These are phyloP conservation scores for Boletellus emodensis DNA, from an alignment of 768 basidiomycete genomes.

Conservation along the genomic window DNA sequence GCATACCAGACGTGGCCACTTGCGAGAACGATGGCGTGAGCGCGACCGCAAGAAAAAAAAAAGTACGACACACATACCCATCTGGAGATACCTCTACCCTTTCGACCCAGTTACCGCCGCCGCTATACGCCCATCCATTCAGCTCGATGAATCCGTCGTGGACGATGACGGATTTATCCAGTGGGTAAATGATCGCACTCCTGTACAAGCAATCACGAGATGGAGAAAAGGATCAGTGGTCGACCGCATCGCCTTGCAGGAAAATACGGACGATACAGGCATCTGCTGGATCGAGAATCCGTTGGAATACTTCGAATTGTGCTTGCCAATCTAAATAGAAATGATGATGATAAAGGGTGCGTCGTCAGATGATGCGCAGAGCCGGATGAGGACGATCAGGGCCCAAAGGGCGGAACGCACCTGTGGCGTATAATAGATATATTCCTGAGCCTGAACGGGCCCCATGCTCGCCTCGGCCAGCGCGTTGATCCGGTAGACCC, in stretches of 20 bases:
- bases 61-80: background rate
- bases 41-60: background rate
- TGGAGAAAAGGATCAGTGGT: background rate
- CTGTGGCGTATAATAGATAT: conserved; percentile 49
- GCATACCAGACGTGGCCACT: conserved; percentile 18
- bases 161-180: conserved; percentile 42
- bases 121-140: conserved; percentile 42
- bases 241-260: background rate
- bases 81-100: conserved; percentile 47
- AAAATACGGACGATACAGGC: conserved; percentile 50
- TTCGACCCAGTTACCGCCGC: conserved; percentile 52
- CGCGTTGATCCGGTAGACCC: conserved; percentile 51
- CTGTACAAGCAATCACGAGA: background rate
- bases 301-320: conserved; percentile 48
- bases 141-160: conserved; percentile 47
- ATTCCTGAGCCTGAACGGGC: conserved; percentile 51
- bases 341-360: too few relatives aligned
- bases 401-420: conserved; percentile 26
- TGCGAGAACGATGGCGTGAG: background rate
- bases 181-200: conserved; percentile 12
- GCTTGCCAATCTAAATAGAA: conserved; percentile 34
- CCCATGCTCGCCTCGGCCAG: conserved; percentile 46
- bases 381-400: too few relatives aligned
- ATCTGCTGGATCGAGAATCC: conserved; percentile 57
- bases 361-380: too few relatives aligned